These are phyloP conservation scores for Davidsoniella australis DNA, from an alignment of 2,329 filamentous ascomycete genomes.

Conservation along the genomic window DNA sequence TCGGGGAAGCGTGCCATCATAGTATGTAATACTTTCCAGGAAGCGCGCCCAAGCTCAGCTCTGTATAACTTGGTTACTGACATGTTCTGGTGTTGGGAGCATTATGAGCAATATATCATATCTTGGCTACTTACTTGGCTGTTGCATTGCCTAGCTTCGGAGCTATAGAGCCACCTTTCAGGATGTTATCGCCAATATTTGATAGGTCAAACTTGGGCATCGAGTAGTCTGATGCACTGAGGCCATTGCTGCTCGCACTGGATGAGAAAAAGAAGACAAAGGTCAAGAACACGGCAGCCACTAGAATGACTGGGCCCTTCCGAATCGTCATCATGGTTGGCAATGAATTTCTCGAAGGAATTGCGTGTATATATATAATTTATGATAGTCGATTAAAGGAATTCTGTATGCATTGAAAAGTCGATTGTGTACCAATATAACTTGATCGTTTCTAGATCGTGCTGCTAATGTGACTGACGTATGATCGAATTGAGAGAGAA, in stretches of 20 bases:
- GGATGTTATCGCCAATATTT: constrained; percentile 28
- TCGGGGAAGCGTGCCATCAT: constrained; percentile 56
- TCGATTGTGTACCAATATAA: neutral
- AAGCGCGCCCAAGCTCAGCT: constrained; percentile 48
- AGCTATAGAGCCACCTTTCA: constrained; percentile 56
- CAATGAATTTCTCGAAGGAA: neutral
- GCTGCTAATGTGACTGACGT: no score
- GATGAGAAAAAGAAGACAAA: constrained; percentile 41
- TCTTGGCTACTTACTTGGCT: constrained; percentile 38
- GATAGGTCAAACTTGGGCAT: constrained; percentile 23
- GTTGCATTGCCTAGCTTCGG: constrained; percentile 73
- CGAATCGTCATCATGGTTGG: constrained; percentile 30
- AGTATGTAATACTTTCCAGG: constrained; percentile 55
- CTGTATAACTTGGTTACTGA: constrained; percentile 19
- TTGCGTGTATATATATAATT: no score
- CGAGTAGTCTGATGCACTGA: constrained; percentile 1
- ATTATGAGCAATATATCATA: neutral
- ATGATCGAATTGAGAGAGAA: no score
- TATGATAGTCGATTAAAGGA: no score
- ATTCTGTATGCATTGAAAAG: no score
- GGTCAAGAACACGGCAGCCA: constrained; percentile 37
- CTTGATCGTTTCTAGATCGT: no score
- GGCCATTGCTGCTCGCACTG: constrained; percentile 18
- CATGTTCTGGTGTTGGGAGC: neutral
- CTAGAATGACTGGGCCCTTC: constrained; percentile 34